Conservation (phyloP, 345 rosid genomes). For the Triadica sebifera region DNA sequence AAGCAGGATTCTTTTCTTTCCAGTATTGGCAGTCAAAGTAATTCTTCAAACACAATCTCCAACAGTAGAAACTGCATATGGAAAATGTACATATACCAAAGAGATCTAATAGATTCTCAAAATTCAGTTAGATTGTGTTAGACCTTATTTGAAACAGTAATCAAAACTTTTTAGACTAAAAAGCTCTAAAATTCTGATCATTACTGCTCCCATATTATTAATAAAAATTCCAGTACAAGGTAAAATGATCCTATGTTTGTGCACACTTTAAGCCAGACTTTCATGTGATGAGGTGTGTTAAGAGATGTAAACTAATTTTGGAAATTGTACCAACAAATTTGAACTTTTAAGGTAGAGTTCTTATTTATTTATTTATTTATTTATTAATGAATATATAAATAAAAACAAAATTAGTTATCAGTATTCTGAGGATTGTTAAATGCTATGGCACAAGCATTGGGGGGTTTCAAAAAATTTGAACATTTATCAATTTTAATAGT, state of each 20-base stretch:
- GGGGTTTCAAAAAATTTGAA: too few species aligned
- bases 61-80: slow-evolving; percentile 29
- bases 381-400: too few species aligned
- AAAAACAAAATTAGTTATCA: neutral
- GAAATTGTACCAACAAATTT: neutral
- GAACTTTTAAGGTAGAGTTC: neutral
- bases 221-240: neutral
- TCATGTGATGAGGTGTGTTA: neutral
- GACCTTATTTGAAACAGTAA: too few species aligned
- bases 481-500: too few species aligned
- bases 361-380: too few species aligned
- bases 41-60: slow-evolving; percentile 47
- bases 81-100: slow-evolving; percentile 4
- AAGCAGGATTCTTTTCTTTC: slow-evolving; percentile 49
- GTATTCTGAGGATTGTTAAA: neutral
- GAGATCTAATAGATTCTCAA: neutral
- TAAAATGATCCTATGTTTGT: neutral
- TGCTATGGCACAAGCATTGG: neutral
- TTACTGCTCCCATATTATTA: neutral
- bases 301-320: neutral
- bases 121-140: neutral
- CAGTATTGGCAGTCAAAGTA: slow-evolving; percentile 45
- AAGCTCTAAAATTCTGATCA: neutral
- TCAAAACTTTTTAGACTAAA: neutral
- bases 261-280: neutral